Conservation (phyloP, 345 rosid genomes). For the Fremontodendron californicum region DNA sequence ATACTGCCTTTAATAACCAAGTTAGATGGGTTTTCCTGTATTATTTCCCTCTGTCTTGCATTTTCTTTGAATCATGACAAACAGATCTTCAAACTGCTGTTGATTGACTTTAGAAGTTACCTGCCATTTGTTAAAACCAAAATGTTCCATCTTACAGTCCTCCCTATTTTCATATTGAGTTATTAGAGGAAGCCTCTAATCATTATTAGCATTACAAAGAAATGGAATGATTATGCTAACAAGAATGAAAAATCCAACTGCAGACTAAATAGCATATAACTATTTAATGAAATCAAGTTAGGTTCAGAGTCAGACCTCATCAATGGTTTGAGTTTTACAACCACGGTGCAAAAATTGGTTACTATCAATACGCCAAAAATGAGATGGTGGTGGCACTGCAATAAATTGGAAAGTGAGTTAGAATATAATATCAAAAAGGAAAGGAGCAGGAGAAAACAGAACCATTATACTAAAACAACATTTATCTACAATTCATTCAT, state of each 20-base stretch:
- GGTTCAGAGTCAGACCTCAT: constrained; percentile 55
- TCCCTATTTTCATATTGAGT: not conserved
- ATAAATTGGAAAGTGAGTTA: constrained; percentile 13
- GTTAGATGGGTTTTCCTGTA: not conserved
- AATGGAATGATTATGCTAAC: not conserved
- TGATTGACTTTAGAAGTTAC: not conserved
- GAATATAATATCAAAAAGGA: constrained; percentile 8
- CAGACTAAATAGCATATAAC: not conserved
- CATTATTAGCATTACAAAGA: not conserved
- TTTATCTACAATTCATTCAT: constrained; percentile 7
- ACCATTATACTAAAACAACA: constrained; percentile 2
- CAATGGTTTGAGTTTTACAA: constrained; percentile 84
- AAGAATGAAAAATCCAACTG: not conserved
- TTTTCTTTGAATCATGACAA: not conserved
- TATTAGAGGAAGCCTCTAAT: not conserved
- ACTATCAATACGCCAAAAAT: constrained; percentile 59
- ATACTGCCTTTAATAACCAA: not conserved
- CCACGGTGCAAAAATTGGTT: constrained; percentile 85
- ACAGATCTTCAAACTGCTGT: not conserved
- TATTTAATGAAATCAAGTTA: constrained; percentile 16
- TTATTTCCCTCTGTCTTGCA: not conserved
- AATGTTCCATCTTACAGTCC: not conserved
- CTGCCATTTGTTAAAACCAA: not conserved
- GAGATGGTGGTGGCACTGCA: constrained; percentile 57
- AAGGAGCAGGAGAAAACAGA: not conserved